A percentile compares a stretch with the other conserved stretches of the same genome.
Evolutionary conservation across 1,284 basidiomycete species (phyloP).

Genomic region (Moesziomyces parantarcticus): DNA sequence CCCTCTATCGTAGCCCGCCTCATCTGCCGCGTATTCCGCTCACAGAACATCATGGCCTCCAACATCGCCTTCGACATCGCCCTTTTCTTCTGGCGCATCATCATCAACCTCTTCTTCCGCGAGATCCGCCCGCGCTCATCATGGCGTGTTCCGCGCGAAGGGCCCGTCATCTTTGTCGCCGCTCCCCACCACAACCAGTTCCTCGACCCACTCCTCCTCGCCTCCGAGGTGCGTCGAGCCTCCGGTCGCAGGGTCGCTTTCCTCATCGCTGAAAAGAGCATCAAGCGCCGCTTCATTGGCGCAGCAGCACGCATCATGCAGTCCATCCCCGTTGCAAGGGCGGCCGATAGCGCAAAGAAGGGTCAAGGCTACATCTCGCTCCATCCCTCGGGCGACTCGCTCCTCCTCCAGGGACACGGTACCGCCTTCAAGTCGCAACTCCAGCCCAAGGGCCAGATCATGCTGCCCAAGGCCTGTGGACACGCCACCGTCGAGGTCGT

Average conservation of each 20-base stretch:
- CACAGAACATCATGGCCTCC: conserved; percentile 60
- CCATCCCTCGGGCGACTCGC: conserved; percentile 73
- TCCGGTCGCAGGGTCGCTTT: conserved; percentile 86
- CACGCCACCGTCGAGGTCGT: conserved; percentile 84
- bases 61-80: conserved; percentile 68
- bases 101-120: conserved; percentile 96
- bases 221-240: conserved; percentile 84
- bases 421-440: conserved; percentile 85
- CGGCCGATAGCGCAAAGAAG: conserved; percentile 84
- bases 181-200: conserved; percentile 99
- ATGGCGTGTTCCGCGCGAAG: conserved; percentile 88
- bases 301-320: conserved; percentile 87
- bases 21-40: conserved; percentile 53
- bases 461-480: conserved; percentile 84
- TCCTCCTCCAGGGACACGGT: conserved; percentile 78
- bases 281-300: conserved; percentile 84
- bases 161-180: conserved; percentile 94
- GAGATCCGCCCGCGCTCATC: conserved; percentile 94
- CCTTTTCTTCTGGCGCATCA: conserved; percentile 73
- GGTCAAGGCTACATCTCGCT: conserved; percentile 81
- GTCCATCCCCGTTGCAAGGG: conserved; percentile 81
- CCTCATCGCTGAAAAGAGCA: conserved; percentile 90
- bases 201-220: conserved; percentile 90
- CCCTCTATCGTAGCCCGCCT: conserved; percentile 52
- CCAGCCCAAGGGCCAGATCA: conserved; percentile 82